Conservation (phyloP, 176 grass and related monocot species). For the Tillandsia fasciculata region DNA sequence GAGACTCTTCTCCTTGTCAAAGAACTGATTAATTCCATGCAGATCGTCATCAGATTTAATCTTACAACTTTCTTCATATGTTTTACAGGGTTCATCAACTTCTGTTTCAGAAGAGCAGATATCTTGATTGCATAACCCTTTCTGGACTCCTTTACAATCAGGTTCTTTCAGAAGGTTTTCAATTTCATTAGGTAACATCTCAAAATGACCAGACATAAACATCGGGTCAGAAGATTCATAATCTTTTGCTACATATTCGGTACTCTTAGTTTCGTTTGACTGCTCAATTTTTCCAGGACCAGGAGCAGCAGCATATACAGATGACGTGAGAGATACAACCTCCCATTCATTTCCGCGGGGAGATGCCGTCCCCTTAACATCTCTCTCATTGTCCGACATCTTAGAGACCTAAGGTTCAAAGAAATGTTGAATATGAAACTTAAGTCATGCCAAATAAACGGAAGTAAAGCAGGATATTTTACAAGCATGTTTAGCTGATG, state of each 20-base stretch:
- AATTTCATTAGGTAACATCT: conserved; percentile 1
- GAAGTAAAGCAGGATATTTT: background rate
- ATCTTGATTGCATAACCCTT: background rate
- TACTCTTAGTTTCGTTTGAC: conserved; percentile 31
- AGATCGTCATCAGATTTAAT: conserved; percentile 6
- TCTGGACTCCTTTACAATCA: background rate
- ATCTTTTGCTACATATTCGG: conserved; percentile 22
- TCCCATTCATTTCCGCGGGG: conserved; percentile 48
- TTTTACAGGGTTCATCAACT: background rate
- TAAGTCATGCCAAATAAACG: background rate
- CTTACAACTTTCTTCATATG: conserved; percentile 12
- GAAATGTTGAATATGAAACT: background rate
- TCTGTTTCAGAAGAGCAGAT: background rate
- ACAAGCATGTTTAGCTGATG: background rate
- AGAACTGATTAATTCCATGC: conserved; percentile 2
- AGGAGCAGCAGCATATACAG: conserved; percentile 34
- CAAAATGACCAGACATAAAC: conserved; percentile 41
- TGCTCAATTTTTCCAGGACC: conserved; percentile 6
- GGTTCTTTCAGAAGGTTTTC: conserved; percentile 9
- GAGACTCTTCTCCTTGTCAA: conserved; percentile 12
- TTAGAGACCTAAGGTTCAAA: background rate
- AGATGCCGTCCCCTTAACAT: background rate
- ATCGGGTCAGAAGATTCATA: conserved; percentile 35
- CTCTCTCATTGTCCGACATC: conserved; percentile 28
- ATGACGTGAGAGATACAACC: conserved; percentile 69